Evolutionary conservation across 306 rosid genomes (phyloP).

Genomic region (Mimosa bimucronata): DNA sequence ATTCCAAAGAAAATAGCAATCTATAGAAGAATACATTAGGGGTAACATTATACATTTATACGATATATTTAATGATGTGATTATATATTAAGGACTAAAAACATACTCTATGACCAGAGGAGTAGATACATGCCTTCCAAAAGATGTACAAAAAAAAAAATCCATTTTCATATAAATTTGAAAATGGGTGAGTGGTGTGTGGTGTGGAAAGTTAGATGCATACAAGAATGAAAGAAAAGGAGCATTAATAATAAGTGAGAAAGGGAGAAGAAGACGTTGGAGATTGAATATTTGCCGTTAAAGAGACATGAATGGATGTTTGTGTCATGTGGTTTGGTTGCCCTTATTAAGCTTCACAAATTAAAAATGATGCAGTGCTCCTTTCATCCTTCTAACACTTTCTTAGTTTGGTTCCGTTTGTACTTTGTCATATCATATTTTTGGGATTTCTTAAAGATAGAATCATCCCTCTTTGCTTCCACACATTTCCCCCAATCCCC

Average conservation of each 20-base stretch:
- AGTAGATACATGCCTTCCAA: too few species aligned
- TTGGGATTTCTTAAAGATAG: slow-evolving; percentile 37
- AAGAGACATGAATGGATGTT: slow-evolving; percentile 40
- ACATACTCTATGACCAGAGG: too few species aligned
- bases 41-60: too few species aligned
- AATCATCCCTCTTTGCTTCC: slow-evolving; percentile 38
- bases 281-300: slow-evolving; percentile 43
- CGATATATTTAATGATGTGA: too few species aligned
- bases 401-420: background rate
- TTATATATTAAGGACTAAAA: too few species aligned
- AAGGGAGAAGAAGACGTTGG: slow-evolving; percentile 43
- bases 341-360: slow-evolving; percentile 42
- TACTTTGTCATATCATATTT: slow-evolving; percentile 31
- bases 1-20: too few species aligned
- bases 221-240: slow-evolving; percentile 34
- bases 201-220: slow-evolving; percentile 32
- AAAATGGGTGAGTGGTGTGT: background rate
- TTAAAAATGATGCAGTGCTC: background rate
- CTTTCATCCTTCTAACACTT: slow-evolving; percentile 8
- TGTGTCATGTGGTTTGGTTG: slow-evolving; percentile 54
- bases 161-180: background rate
- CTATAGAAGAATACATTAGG: too few species aligned
- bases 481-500: background rate
- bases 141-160: background rate
- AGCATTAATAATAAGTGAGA: slow-evolving; percentile 37